These are phyloP conservation scores for Venturiaceae sp. DNA, from an alignment of 2,329 filamentous ascomycete genomes.

Conservation along the genomic window DNA sequence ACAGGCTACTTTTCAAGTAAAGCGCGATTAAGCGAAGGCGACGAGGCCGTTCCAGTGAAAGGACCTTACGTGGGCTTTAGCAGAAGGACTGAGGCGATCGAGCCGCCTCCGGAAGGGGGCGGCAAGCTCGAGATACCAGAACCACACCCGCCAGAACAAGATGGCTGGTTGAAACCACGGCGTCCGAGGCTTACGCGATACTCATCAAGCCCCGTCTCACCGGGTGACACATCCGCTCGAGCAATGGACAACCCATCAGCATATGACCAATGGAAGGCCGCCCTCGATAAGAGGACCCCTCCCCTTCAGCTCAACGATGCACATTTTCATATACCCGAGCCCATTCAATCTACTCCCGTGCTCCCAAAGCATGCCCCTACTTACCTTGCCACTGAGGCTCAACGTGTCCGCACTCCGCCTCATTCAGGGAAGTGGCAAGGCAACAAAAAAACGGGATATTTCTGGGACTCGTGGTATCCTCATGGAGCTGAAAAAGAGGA, in stretches of 20 bases:
- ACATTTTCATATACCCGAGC: not conserved
- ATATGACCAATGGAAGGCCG: not conserved
- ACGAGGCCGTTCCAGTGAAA: not conserved
- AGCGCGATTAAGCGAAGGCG: not conserved
- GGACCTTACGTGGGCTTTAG: not conserved
- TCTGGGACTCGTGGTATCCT: not conserved
- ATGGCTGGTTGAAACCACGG: not conserved
- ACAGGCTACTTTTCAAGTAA: not conserved
- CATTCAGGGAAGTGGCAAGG: not conserved
- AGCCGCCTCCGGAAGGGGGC: not conserved
- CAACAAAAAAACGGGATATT: not conserved
- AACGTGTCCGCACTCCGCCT: not conserved
- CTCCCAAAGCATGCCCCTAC: not conserved
- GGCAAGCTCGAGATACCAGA: not conserved
- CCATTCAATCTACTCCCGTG: not conserved
- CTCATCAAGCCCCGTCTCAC: slow-evolving; percentile 1
- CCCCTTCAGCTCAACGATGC: not conserved
- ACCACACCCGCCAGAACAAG: not conserved
- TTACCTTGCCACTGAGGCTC: not conserved
- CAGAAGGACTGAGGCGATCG: not conserved
- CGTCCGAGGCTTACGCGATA: not conserved
- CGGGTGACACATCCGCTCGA: slow-evolving; percentile 1
- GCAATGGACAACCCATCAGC: not conserved
- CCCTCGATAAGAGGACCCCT: not conserved
- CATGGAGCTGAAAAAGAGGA: not conserved